Evolutionary conservation across 306 rosid genomes (phyloP), one percentile per base, ranked within the genome.

Genomic region (Acacia melanoxylon): DNA sequence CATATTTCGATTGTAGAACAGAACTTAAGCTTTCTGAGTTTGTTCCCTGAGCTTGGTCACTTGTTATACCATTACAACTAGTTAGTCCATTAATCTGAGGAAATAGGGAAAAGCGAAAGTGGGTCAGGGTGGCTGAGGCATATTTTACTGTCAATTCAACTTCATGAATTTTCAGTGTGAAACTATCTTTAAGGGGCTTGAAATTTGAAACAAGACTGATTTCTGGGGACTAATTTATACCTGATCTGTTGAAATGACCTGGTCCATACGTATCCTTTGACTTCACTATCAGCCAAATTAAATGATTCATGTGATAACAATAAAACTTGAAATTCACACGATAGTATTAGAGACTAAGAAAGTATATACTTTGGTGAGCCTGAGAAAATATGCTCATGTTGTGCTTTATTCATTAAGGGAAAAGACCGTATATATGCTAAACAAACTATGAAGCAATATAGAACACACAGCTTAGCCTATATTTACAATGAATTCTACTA

Each of bases 1-100:
- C 48, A 46, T 68, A 15, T 72, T 54, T 69, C 13, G 68, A 25
- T 68, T 81, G 72, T 63, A 20, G 79, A 67, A 31, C n/a, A 22
- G 17, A 77, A 68, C 42, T 10, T 12, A 22, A 22, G 3, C 67
- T 4, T 25, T 59, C 35, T 4, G 33, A 65, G 20, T 58, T 22
- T 59, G 33, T 59, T 59, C 33, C 33, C 31, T 22, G 7, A 58
- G 15, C 17, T 59, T 59, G 66, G 12, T 22, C 66, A 24, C 31
- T 59, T 22, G 16, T 59, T 24, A 59, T 59, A 24, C 66, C 33
- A 59, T 59, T 10, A 59, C 66, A 59, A 4, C 14, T 58, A 3
- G 16, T 59, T 24, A 59, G 33, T 59, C 33, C 66, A 22, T 59
- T 59, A 24, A 59, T 59, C 5, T 59, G 33, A 11, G 66, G 13